Evolutionary conservation across 2,329 filamentous ascomycete species (phyloP), one percentile per base, ranked within the genome.

Genomic region (Penicillium digitatum): DNA sequence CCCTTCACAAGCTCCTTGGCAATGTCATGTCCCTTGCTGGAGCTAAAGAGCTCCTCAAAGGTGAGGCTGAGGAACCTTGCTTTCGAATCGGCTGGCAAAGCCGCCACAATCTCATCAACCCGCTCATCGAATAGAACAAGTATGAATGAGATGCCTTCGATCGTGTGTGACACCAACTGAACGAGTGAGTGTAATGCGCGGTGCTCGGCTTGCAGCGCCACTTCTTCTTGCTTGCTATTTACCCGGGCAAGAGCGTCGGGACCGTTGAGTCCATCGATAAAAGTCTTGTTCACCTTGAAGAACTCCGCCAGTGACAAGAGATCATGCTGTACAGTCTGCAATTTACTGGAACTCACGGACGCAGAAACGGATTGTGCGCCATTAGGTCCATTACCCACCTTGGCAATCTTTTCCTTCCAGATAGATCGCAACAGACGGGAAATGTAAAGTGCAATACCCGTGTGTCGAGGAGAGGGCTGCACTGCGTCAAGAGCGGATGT

Each of bases 71-170:
- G 82, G 49, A 95, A 84, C 56, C 85, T 82, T 60, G 86, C 81
- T 56, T 87, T 87, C 0, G 87, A 82, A 0, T 81, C 75, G 3
- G 89, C 87, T 8, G 91, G 85, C 5, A 99, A 79, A 5, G 89
- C 81, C 5, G 85, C 78, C 61, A 92, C 87, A 44, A 97, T 96
- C 58, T 99, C 93, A 40, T 90, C 85, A 5, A 96, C 86, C 11
- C 88, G 86, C 78, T 99, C 93, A 62, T 97, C 93, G 58, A 97
- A 97, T 1, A 99, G 81, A 69, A 96, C 94, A 22, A 93, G 81
- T 4, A 96, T 90, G 65, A 99, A 99, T 0, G 93, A 95, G 48
- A 99, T 96, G 4, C 94, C 94, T 72, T 99, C 94, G 8, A 94
- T 92, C 37, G 96, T 94, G 71, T 90, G 90, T 52, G 87, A 87